Conservation (phyloP, 352 stramenopile species). For the Globisporangium abappressorium region DNA sequence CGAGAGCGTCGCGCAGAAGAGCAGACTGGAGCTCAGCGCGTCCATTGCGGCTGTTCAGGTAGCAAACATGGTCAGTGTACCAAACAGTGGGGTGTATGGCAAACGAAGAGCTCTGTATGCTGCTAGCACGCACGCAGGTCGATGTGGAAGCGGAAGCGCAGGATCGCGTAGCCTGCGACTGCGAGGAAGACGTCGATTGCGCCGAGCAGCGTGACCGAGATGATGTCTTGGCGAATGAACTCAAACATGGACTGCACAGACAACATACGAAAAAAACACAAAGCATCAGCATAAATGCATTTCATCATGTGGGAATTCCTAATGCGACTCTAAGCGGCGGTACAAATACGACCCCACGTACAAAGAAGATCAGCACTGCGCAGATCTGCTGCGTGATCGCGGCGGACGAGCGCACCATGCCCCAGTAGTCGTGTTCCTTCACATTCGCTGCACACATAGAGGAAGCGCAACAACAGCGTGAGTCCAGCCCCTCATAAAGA, state of each 20-base stretch:
- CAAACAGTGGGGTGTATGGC: not conserved
- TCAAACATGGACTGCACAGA: slow-evolving; percentile 64
- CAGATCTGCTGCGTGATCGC: slow-evolving; percentile 89
- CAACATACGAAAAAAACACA: not conserved
- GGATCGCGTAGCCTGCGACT: slow-evolving; percentile 48
- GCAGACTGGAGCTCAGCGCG: slow-evolving; percentile 62
- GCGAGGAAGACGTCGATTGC: slow-evolving; percentile 57
- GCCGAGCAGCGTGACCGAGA: slow-evolving; percentile 58
- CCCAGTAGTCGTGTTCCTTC: slow-evolving; percentile 77
- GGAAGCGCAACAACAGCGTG: not conserved
- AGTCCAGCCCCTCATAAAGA: not conserved
- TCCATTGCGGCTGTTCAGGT: slow-evolving; percentile 33
- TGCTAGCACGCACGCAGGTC: slow-evolving; percentile 35
- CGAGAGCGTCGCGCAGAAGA: slow-evolving; percentile 82
- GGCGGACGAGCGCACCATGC: slow-evolving; percentile 79
- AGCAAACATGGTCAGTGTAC: not conserved
- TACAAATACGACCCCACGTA: slow-evolving; percentile 23
- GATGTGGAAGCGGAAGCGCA: slow-evolving; percentile 40
- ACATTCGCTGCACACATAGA: slow-evolving; percentile 56
- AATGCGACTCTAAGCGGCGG: not conserved
- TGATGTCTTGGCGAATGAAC: slow-evolving; percentile 49
- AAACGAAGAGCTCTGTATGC: not conserved
- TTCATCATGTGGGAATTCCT: not conserved
- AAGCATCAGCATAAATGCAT: not conserved
- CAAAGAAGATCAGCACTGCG: slow-evolving; percentile 87